phyloP scores from a whole-genome alignment of 2,329 filamentous ascomycete genomes.

The Colletotrichum falcatum region DNA sequence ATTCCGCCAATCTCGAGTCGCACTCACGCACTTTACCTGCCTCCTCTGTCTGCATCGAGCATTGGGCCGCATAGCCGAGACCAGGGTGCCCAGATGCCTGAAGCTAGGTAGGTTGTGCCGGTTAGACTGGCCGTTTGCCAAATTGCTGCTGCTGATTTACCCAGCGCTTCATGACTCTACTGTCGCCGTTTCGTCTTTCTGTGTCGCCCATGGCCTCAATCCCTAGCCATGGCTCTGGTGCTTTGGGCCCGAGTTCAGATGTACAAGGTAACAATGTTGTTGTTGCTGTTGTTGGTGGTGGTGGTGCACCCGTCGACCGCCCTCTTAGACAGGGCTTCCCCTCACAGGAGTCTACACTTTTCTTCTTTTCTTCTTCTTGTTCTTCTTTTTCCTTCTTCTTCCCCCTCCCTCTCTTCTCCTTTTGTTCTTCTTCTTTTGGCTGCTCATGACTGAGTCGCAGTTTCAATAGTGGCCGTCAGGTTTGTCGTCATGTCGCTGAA shows the following conservation, averaged over 20 bases:
- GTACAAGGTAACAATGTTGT: no score
- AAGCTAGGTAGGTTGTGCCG: not conserved
- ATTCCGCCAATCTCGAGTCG: slow-evolving; percentile 19
- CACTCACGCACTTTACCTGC: not conserved
- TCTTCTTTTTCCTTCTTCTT: not conserved
- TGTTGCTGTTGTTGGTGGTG: no score
- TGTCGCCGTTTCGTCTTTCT: not conserved
- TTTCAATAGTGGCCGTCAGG: slow-evolving; percentile 47
- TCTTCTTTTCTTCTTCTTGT: not conserved
- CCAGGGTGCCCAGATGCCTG: not conserved
- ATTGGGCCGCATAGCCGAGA: not conserved
- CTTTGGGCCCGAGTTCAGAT: not conserved
- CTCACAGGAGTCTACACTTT: no score
- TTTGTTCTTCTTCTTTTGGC: not conserved
- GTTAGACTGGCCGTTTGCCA: not conserved
- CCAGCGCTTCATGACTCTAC: not conserved
- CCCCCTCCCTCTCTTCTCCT: no score
- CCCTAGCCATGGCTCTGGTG: not conserved
- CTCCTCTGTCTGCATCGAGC: slow-evolving; percentile 10
- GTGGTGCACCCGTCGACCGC: not conserved
- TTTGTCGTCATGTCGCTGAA: slow-evolving; percentile 73
- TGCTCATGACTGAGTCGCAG: slow-evolving; percentile 27
- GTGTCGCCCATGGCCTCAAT: not conserved
- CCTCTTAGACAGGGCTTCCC: not conserved
- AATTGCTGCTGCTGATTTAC: not conserved